These are phyloP conservation scores for Aspergillus aculeatus DNA, from an alignment of 2,329 filamentous ascomycete species.

Conservation along the genomic window DNA sequence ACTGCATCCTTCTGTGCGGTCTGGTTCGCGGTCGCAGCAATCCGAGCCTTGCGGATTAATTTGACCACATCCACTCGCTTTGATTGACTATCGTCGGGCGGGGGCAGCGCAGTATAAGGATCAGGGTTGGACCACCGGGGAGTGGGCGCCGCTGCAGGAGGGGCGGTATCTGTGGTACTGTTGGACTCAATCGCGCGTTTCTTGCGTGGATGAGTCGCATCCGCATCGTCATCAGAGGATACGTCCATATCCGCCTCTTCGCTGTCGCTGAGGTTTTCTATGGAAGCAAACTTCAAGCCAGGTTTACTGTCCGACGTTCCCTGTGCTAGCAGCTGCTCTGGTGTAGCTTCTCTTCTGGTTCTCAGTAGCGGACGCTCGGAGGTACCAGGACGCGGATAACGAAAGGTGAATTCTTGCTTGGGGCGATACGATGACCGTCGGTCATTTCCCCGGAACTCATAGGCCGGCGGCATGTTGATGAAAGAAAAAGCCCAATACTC, in stretches of 20 bases:
- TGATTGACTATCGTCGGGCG: conserved; percentile 66
- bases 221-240: conserved; percentile 38
- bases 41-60: conserved; percentile 83
- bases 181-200: conserved; percentile 34
- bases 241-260: conserved; percentile 49
- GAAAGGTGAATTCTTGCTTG: conserved; percentile 42
- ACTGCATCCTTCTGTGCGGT: conserved; percentile 56
- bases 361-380: conserved; percentile 40
- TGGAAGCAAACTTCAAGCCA: conserved; percentile 34
- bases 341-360: conserved; percentile 34
- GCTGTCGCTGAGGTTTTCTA: conserved; percentile 45
- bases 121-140: conserved; percentile 97
- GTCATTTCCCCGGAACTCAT: conserved; percentile 36
- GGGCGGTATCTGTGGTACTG: conserved; percentile 22
- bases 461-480: conserved; percentile 28
- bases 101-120: conserved; percentile 84
- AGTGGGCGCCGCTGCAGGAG: conserved; percentile 27
- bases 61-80: conserved; percentile 88
- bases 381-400: conserved; percentile 36
- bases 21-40: conserved; percentile 52
- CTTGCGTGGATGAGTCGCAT: conserved; percentile 38
- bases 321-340: conserved; percentile 32
- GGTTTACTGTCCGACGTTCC: conserved; percentile 27
- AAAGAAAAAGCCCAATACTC: not conserved
- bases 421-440: conserved; percentile 24